These are phyloP conservation scores for Ceratocystis papillata DNA, from an alignment of 2,329 filamentous ascomycete genomes.

Conservation along the genomic window DNA sequence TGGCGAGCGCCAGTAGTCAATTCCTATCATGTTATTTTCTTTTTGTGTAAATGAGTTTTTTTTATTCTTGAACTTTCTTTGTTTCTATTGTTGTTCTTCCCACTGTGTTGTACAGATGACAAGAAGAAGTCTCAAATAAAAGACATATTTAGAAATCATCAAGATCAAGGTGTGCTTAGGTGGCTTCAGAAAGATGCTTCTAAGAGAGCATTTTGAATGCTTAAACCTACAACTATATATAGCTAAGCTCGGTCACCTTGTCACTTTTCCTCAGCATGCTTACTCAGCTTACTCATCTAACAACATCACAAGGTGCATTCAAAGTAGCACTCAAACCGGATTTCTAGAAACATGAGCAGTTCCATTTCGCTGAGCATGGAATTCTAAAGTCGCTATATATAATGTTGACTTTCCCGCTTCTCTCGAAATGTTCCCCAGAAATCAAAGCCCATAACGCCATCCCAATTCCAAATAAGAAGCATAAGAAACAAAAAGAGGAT, in stretches of 20 bases:
- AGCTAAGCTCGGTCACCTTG: no score
- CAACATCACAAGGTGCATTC: background rate
- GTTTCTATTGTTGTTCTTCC: background rate
- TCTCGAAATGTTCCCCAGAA: constrained; percentile 10
- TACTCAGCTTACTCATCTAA: no score
- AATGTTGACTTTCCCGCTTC: constrained; percentile 7
- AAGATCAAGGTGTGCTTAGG: no score
- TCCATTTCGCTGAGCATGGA: constrained; percentile 4
- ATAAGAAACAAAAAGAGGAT: constrained; percentile 9
- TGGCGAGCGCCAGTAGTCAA: background rate
- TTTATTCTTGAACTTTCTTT: background rate
- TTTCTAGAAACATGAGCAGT: background rate
- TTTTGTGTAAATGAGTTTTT: background rate
- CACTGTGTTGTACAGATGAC: background rate
- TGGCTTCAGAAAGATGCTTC: no score
- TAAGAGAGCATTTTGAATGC: no score
- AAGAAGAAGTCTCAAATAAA: background rate
- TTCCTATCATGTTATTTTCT: background rate
- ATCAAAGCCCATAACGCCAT: constrained; percentile 17
- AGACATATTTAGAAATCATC: no score
- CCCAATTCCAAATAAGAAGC: constrained; percentile 11
- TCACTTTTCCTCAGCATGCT: no score
- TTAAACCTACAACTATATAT: no score
- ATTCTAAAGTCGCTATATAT: constrained; percentile 11
- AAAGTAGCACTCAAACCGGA: background rate